These are phyloP conservation scores for Sorghum bicolor DNA, from an alignment of 176 grass and related monocot genomes.

Conservation along the genomic window Sorghum_bicolor_NCBIv3 NC_012874.2:167001-167500, in stretches of 20 bases:
- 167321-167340: conserved; percentile 38
- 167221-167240: conserved; percentile 34
- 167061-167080: neutral
- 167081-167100: neutral
- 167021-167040: neutral
- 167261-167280: conserved; percentile 1
- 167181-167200: conserved; percentile 25
- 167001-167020: neutral
- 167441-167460: too few relatives aligned
- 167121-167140: conserved; percentile 4
- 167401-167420: conserved; percentile 29
- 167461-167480: too few relatives aligned
- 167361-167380: conserved; percentile 44
- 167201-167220: conserved; percentile 46
- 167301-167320: neutral
- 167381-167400: conserved; percentile 70
- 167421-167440: too few relatives aligned
- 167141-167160: neutral
- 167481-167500: too few relatives aligned
- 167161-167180: neutral
- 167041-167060: neutral
- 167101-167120: neutral
- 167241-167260: conserved; percentile 45
- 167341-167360: conserved; percentile 29
- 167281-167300: neutral